These are phyloP conservation scores for Mycotypha africana DNA, from an alignment of 371 early-diverging fungal genomes.

Conservation along the genomic window DNA sequence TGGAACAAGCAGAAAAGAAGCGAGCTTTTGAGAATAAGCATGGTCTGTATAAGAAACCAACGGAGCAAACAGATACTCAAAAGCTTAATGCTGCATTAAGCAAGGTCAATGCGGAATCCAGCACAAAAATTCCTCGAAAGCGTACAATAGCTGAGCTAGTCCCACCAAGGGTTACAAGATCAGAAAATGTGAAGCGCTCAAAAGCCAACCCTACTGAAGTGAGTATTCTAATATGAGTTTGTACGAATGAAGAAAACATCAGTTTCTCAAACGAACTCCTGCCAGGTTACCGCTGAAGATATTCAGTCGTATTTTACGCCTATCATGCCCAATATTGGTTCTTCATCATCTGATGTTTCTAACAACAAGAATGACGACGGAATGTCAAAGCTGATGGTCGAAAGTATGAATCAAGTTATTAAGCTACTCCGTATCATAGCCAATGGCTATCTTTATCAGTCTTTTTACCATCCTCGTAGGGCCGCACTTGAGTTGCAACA, in stretches of 20 bases:
- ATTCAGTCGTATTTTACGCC: too few relatives aligned
- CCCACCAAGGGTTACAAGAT: too few relatives aligned
- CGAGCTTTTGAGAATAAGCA: conserved; percentile 36
- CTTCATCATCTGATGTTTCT: too few relatives aligned
- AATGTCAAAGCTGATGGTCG: conserved; percentile 3
- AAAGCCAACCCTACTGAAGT: too few relatives aligned
- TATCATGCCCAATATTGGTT: too few relatives aligned
- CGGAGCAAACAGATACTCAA: conserved; percentile 14
- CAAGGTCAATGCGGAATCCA: conserved; percentile 2
- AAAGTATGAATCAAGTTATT: conserved; percentile 31
- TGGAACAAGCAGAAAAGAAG: conserved; percentile 16
- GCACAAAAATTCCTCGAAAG: too few relatives aligned
- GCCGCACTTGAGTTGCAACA: conserved; percentile 25
- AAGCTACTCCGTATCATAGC: conserved; percentile 24
- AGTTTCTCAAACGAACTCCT: too few relatives aligned
- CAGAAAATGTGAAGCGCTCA: too few relatives aligned
- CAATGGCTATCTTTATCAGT: conserved; percentile 25
- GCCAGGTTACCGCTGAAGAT: too few relatives aligned
- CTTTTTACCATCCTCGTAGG: conserved; percentile 24
- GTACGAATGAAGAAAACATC: too few relatives aligned
- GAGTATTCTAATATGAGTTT: too few relatives aligned
- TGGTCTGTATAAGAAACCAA: conserved; percentile 36
- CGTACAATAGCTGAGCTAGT: too few relatives aligned
- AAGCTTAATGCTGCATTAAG: conserved; percentile 14
- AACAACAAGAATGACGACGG: not conserved